Base-by-base conservation (phyloP, 192 early-diverging fungal species). In the Polychytrium aggregatum region DNA sequence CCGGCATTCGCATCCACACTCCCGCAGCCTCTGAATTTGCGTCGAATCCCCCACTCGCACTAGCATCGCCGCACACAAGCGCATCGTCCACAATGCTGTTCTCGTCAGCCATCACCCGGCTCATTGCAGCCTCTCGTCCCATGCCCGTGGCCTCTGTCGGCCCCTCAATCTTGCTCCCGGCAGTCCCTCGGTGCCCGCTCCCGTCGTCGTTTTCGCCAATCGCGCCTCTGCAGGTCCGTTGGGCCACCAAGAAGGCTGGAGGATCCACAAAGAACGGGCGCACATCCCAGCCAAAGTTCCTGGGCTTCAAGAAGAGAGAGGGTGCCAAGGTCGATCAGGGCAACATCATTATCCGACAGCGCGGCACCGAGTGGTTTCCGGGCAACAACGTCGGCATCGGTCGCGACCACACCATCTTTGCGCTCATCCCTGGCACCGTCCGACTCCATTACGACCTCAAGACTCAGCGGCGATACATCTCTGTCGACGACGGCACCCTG, bases 191-290 rank as follows among this genome's bases (percentile, higher is more conserved):
- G n/a, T n/a, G n/a, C n/a, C n/a, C n/a, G n/a, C n/a, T n/a, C n/a
- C n/a, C n/a, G n/a, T n/a, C n/a, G n/a, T n/a, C n/a, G n/a, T n/a
- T n/a, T n/a, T n/a, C n/a, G n/a, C n/a, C n/a, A n/a, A n/a, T n/a
- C n/a, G n/a, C n/a, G n/a, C n/a, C n/a, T n/a, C n/a, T n/a, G 31
- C 69, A 72, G 55, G 55, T 67, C 36, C 62, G 73, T 40, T 55
- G 38, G 30, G 73, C 73, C 11, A 70, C 73, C 29, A 70, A 76
- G 43, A 76, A 76, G 56, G 27, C 69, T 36, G 67, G 67, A 28
- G 73, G 73, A 39, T 62, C 59, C 27, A 59, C 54, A 22, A 64
- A 51, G 46, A 76, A 76, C 67, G 64, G 64, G 6, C 65, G 73
- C 14, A 59, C 60, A 3, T 72, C 69, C 17, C 59, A 67, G 24